A percentile compares a stretch with the other conserved stretches of the same genome.
These are phyloP conservation scores for Rhizopogon vesiculosus DNA, from an alignment of 768 basidiomycete genomes.

Conservation along the genomic window DNA sequence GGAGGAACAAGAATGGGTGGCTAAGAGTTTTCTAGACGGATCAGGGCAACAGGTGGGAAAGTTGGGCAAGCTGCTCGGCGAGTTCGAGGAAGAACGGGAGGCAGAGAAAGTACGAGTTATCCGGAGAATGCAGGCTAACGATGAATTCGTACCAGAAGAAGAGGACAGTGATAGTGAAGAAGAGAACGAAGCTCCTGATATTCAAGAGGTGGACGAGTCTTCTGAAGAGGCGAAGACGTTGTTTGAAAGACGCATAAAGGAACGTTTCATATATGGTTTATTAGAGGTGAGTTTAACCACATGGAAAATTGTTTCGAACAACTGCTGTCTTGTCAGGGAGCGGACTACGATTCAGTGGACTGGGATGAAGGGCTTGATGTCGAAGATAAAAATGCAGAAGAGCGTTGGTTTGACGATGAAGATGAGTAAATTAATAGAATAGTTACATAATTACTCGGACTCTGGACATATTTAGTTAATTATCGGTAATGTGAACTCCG, in stretches of 20 bases:
- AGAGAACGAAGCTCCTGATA: slow-evolving; percentile 15
- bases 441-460: background rate
- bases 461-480: slow-evolving; percentile 12
- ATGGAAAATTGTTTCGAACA: slow-evolving; percentile 1
- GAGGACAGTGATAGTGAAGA: slow-evolving; percentile 53
- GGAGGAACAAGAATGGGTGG: slow-evolving; percentile 71
- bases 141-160: slow-evolving; percentile 62
- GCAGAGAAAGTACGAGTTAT: slow-evolving; percentile 51
- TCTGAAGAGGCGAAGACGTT: slow-evolving; percentile 42
- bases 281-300: slow-evolving; percentile 50
- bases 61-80: slow-evolving; percentile 58
- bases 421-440: slow-evolving; percentile 29
- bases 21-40: slow-evolving; percentile 55
- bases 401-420: slow-evolving; percentile 72
- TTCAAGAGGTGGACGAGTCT: slow-evolving; percentile 23
- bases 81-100: slow-evolving; percentile 76
- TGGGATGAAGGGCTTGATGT: slow-evolving; percentile 70
- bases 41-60: slow-evolving; percentile 60
- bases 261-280: slow-evolving; percentile 71
- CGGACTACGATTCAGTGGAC: slow-evolving; percentile 68
- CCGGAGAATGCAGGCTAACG: slow-evolving; percentile 35
- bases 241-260: slow-evolving; percentile 61
- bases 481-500: slow-evolving; percentile 7
- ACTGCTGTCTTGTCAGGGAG: slow-evolving; percentile 35
- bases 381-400: slow-evolving; percentile 57